Base-by-base conservation (phyloP, 352 stramenopile species). In the Phytophthora pinifolia region DNA sequence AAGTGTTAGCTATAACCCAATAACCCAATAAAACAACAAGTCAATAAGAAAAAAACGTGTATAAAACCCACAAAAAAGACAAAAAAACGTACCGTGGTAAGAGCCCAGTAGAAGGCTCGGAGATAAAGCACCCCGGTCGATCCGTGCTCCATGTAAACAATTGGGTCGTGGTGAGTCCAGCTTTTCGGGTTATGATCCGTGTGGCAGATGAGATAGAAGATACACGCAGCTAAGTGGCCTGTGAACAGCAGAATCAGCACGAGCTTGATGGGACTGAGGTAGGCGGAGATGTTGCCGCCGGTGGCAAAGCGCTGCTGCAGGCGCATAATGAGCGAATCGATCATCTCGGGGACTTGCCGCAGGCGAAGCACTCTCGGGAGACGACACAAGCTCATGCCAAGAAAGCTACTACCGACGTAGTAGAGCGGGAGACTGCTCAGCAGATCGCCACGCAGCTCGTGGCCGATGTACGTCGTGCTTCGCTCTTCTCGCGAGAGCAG, bases 181-280 rank as follows among this genome's bases (percentile, higher is more conserved):
- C 42, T 80, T 38, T 85, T 82, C 8, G 53, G 47, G 25, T 89
- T 86, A 27, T 82, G 62, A 22, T 87, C 75, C 2, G 68, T 79
- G 30, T 79, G 65, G 22, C 73, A 87, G 53, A 92, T 86, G 22
- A 84, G 60, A 51, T 86, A 92, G 48, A 88, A 90, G 15, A 88
- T 62, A 20, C 77, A 89, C 0, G 65, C 79, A 9, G 72, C 74
- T 20, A 87, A 76, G 46, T 92, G 82, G 0, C 77, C 78, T 14
- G 75, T 75, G 15, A 87, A 84, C 0, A 89, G 31, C 7, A 92
- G 44, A 22, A 83, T 77, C 13, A 90, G 30, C 17, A 89, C 55
- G 0, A 87, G 67, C 38, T 89, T 90, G 47, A 85, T 61, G 6
- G 80, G 80, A 33, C 77, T 78, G 15, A 90, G 46, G 33, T 82